phyloP scores from a whole-genome alignment of 352 stramenopile species.

The Phytophthora sojae region DNA sequence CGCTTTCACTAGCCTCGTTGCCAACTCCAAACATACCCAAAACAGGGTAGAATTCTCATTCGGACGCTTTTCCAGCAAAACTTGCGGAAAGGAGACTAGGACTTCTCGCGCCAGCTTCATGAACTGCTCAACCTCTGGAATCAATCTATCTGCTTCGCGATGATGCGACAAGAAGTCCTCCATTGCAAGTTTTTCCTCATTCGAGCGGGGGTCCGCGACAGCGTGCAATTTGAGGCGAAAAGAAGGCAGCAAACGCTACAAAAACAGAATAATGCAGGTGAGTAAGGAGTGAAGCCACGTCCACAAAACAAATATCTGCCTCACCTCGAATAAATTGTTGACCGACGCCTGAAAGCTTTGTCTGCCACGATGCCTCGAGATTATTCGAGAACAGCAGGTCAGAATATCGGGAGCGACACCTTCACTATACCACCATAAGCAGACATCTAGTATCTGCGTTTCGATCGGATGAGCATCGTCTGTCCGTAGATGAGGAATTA shows the following conservation, averaged over 20 bases:
- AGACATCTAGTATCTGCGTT: constrained; percentile 50
- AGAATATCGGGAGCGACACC: constrained; percentile 52
- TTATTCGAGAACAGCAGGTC: constrained; percentile 48
- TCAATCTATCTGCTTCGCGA: constrained; percentile 46
- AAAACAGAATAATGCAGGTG: neutral
- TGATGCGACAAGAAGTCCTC: constrained; percentile 44
- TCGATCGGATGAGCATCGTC: constrained; percentile 33
- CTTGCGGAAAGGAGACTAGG: constrained; percentile 52
- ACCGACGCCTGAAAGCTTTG: constrained; percentile 30
- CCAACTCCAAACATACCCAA: constrained; percentile 55
- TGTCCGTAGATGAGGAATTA: constrained; percentile 37
- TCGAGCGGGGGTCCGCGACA: constrained; percentile 18
- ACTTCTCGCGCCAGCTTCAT: constrained; percentile 51
- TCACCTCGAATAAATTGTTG: constrained; percentile 42
- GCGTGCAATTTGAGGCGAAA: constrained; percentile 61
- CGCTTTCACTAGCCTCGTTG: constrained; percentile 54
- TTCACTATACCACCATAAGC: constrained; percentile 55
- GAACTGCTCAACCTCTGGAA: constrained; percentile 62
- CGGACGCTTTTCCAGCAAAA: constrained; percentile 33
- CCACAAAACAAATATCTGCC: constrained; percentile 1
- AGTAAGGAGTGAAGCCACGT: neutral
- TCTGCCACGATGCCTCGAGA: constrained; percentile 48
- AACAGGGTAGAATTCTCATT: constrained; percentile 42
- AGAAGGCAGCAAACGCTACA: constrained; percentile 43
- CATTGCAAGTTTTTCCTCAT: constrained; percentile 37